phyloP scores from a whole-genome alignment of 495 filamentous ascomycete genomes.

The Tuber indicum region DNA sequence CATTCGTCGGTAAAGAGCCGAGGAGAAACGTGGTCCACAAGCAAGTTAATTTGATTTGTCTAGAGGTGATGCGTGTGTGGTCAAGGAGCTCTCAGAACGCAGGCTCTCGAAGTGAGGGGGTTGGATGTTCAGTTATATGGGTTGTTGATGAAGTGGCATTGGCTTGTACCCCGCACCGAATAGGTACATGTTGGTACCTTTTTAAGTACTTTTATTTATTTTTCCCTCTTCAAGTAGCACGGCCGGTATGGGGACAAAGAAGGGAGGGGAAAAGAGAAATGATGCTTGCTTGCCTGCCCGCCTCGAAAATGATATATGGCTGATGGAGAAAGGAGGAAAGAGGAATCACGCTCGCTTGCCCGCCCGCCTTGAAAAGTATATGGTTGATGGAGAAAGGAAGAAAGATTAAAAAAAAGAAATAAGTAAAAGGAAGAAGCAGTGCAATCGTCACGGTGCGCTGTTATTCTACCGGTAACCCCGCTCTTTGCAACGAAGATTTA shows the following conservation, averaged over 20 bases:
- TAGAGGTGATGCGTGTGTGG: not conserved
- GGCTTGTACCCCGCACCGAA: slow-evolving; percentile 33
- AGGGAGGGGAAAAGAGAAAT: not conserved
- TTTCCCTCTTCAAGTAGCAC: not conserved
- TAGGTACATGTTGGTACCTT: slow-evolving; percentile 14
- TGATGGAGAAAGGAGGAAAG: not conserved
- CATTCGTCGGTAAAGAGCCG: not conserved
- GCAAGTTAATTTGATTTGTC: not conserved
- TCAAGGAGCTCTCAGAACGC: not conserved
- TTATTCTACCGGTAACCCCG: slow-evolving; percentile 24
- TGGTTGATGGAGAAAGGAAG: not conserved
- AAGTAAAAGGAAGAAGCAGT: slow-evolving; percentile 11
- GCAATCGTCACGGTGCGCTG: slow-evolving; percentile 36
- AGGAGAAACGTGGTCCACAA: slow-evolving; percentile 20
- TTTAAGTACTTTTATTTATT: not conserved
- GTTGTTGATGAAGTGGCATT: slow-evolving; percentile 5
- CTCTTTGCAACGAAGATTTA: slow-evolving; percentile 20
- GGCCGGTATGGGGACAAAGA: not conserved
- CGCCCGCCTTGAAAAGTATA: not conserved
- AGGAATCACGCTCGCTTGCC: not conserved
- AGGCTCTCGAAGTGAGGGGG: slow-evolving; percentile 1
- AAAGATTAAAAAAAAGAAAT: not conserved
- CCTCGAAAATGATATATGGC: not conserved
- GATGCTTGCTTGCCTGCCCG: slow-evolving; percentile 1
- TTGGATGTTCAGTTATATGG: slow-evolving; percentile 3